Base-by-base conservation (phyloP, 1,284 basidiomycete genomes). In the Vanrija sp. region DNA sequence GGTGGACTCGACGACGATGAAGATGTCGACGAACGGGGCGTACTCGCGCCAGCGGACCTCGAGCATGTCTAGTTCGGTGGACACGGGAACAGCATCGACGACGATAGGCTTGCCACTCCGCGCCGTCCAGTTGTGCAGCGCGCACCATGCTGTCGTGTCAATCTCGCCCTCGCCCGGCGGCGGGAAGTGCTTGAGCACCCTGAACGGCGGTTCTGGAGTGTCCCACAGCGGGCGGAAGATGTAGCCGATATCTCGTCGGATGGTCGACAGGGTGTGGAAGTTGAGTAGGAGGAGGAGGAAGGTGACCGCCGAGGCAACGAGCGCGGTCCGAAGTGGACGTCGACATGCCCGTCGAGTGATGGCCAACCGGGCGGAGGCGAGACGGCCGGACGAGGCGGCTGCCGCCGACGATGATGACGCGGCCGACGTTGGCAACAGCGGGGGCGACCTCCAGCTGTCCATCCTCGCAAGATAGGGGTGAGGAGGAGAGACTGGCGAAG, bases 21-120 rank as follows among this genome's bases (percentile, higher is more conserved):
- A 86, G 15, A 77, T 75, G 66, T 83, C 81, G n/a, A 87, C 85
- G 47, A 83, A 77, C 4, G 77, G 69, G 53, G 81, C 79, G 53
- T 86, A 79, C 71, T 88, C 86, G 69, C 83, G 76, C 71, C 87
- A 73, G 6, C 86, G 79, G 51, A 87, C 81, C 67, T 87, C 84
- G 46, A 87, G 72, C 52, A 87, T 72, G 67, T 87, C 85, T 25
- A 87, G 73, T 70, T 87, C 85, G 54, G 80, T 83, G 69, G 80
- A 82, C 72, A 83, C 78, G 38, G 84, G 77, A 31, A 85, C 78
- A 3, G 84, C 83, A 62, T 86, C 85, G 41, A 66, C 53, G 22
- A 69, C 55, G 15, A 45, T 25, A 1, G 59, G 58, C 6, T 27
- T 18, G 12, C 27, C 12, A 3, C 37, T 7, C 9, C 59, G 57